phyloP scores from a whole-genome alignment of 2,329 filamentous ascomycete species.

The Akanthomyces lecanii region DNA sequence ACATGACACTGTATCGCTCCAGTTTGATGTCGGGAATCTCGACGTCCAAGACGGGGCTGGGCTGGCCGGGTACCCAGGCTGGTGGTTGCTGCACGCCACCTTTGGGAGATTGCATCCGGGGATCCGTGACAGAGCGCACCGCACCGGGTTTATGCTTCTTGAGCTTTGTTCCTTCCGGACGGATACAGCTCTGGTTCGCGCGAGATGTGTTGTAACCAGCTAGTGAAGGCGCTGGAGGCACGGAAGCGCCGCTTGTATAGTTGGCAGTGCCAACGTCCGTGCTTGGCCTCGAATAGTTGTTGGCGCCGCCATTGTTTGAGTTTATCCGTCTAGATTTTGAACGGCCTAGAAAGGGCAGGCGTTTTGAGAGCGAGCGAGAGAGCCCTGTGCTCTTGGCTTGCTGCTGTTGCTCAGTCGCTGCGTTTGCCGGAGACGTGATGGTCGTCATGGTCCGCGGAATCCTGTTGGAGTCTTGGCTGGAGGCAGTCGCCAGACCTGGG shows the following conservation, averaged over 20 bases:
- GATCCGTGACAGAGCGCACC: neutral
- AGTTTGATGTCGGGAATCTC: constrained; percentile 76
- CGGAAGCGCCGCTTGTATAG: neutral
- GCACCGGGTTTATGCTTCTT: constrained; percentile 5
- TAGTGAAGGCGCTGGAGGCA: neutral
- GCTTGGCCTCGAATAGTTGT: constrained; percentile 3
- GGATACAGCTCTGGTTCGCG: neutral
- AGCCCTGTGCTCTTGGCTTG: constrained; percentile 11
- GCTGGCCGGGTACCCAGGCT: neutral
- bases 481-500: constrained; percentile 43
- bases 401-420: neutral
- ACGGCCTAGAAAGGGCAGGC: constrained; percentile 8
- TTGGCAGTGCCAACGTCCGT: neutral
- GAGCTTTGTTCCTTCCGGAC: neutral
- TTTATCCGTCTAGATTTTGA: constrained; percentile 12
- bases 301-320: neutral
- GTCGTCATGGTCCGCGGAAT: constrained; percentile 19
- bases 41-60: constrained; percentile 55
- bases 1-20: constrained; percentile 95
- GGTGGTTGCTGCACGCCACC: neutral
- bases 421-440: constrained; percentile 3
- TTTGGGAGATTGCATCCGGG: neutral
- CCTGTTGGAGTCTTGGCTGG: constrained; percentile 23
- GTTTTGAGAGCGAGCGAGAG: constrained; percentile 19
- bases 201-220: neutral